Percentiles rank a stretch among this genome's conserved stretches.
Conservation (phyloP, 1,139 yeast species). For the Hansenula sp. region DNA sequence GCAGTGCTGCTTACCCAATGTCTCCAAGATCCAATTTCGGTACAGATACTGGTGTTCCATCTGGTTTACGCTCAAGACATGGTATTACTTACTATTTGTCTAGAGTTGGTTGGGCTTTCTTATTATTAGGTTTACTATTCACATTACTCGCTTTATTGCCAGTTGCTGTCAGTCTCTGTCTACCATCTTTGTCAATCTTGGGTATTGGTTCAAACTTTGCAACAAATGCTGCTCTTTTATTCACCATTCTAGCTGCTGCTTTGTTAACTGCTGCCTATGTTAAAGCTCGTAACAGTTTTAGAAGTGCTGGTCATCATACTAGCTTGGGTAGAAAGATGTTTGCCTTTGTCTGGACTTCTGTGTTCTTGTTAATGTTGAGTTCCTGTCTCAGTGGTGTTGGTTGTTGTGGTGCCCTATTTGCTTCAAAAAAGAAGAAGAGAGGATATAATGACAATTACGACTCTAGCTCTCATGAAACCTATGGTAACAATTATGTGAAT, state of each 20-base stretch:
- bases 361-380: slow-evolving; percentile 38
- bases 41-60: slow-evolving; percentile 40
- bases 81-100: slow-evolving; percentile 57
- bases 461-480: slow-evolving; percentile 21
- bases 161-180: slow-evolving; percentile 28
- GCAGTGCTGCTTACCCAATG: slow-evolving; percentile 58
- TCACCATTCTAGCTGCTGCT: slow-evolving; percentile 53
- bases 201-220: slow-evolving; percentile 13
- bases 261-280: slow-evolving; percentile 63
- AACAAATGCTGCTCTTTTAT: slow-evolving; percentile 40
- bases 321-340: slow-evolving; percentile 53
- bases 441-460: slow-evolving; percentile 17
- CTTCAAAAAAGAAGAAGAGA: slow-evolving; percentile 8
- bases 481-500: slow-evolving; percentile 19
- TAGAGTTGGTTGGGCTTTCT: slow-evolving; percentile 66
- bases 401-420: slow-evolving; percentile 12
- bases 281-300: slow-evolving; percentile 55
- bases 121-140: slow-evolving; percentile 55
- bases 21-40: slow-evolving; percentile 59
- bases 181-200: slow-evolving; percentile 22
- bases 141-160: slow-evolving; percentile 44
- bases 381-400: slow-evolving; percentile 22
- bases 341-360: slow-evolving; percentile 64
- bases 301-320: slow-evolving; percentile 41
- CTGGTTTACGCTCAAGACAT: slow-evolving; percentile 39